Evolutionary conservation across 2,329 filamentous ascomycete genomes (phyloP), one percentile per base, ranked within the genome.

Genomic region (Scytalidium sp.): DNA sequence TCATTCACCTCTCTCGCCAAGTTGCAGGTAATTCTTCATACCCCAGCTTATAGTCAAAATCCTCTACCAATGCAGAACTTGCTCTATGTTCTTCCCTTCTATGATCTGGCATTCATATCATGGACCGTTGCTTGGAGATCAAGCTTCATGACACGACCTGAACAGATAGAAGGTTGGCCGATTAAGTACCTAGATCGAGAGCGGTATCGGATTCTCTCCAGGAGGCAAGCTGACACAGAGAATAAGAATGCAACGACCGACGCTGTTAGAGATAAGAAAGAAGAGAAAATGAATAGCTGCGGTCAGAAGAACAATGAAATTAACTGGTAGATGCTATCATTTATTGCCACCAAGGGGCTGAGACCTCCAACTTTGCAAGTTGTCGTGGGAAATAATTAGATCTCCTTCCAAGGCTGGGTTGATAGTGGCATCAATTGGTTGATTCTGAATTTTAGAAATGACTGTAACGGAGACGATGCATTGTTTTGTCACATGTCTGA

Each of bases 61-160:
- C 32, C 7, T 17, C 55, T 8, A 49, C 49, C 1, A 41, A 56
- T 13, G 19, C 48, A 1, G 53, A 60, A 41, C 46, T 61, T 2
- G 50, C 52, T 29, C 45, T 57, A 36, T 9, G 45, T 57, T n/a
- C 44, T 63, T 3, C 60, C 60, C 0, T 63, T 62, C 47, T 63
- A 59, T 39, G 60, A 61, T 11, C 46, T 61, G 1, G 41, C 40
- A 4, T 62, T 60, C 44, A 51, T 43, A 13, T 41, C 53, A 3
- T 63, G 60, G 60, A 40, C 47, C 1, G 40, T 61, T 7, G 55
- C 48, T 23, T 62, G 53, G 48, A 50, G 53, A 17, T 49, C 49
- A 2, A 43, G 43, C 3, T 57, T 50, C 19, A 51, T 57, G 51
- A 52, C 39, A 6, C 25, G 47, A 13, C 32, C 52, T 8, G 51